Percentiles rank a stretch among this genome's conserved stretches.
phyloP scores from a whole-genome alignment of 371 early-diverging fungal genomes.

The Paraphysoderma sedebokerense region DNA sequence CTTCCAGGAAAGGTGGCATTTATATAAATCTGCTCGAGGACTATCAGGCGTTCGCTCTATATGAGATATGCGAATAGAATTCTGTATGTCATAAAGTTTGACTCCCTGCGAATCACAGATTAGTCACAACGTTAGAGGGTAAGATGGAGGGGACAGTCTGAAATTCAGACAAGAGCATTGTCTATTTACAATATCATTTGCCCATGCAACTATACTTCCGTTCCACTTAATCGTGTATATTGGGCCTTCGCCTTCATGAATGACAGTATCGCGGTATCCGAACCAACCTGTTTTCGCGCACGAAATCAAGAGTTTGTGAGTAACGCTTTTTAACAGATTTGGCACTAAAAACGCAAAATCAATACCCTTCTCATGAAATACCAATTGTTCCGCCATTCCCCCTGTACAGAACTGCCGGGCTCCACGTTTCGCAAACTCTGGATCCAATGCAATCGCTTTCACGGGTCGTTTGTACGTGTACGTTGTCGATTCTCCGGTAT shows the following conservation, averaged over 20 bases:
- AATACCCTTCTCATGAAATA: too few species aligned
- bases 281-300: slow-evolving; percentile 9
- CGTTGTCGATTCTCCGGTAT: slow-evolving; percentile 31
- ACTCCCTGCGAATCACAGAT: slow-evolving; percentile 42
- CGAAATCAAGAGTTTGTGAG: too few species aligned
- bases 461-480: slow-evolving; percentile 73
- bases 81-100: slow-evolving; percentile 56
- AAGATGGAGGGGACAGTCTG: neutral
- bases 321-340: too few species aligned
- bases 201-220: slow-evolving; percentile 73
- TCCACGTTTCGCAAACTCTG: slow-evolving; percentile 46
- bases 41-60: slow-evolving; percentile 59
- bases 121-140: neutral
- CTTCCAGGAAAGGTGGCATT: slow-evolving; percentile 74
- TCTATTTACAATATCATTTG: slow-evolving; percentile 51
- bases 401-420: slow-evolving; percentile 72
- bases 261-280: neutral
- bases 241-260: slow-evolving; percentile 23
- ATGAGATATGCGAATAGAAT: slow-evolving; percentile 56
- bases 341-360: too few species aligned
- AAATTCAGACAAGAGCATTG: slow-evolving; percentile 2
- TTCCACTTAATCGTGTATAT: slow-evolving; percentile 74
- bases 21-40: slow-evolving; percentile 72
- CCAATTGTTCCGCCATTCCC: slow-evolving; percentile 74
- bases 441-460: slow-evolving; percentile 75